Conservation (phyloP, 116 monocot species). For the Trichopus zeylanicus region DNA sequence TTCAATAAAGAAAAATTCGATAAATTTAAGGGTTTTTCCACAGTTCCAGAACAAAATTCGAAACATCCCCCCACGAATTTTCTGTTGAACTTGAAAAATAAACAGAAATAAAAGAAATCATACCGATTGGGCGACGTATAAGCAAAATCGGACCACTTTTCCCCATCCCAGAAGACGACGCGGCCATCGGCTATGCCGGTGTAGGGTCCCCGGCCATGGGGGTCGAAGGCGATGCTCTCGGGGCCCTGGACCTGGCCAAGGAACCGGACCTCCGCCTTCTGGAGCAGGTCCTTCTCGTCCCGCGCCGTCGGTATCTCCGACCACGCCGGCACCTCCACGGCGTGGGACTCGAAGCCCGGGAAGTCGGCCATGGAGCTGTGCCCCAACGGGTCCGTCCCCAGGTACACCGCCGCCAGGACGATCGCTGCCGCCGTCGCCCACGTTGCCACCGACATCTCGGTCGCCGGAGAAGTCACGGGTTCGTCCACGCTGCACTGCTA, state of each 20-base stretch:
- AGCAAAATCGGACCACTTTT: constrained; percentile 39
- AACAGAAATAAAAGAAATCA: neutral
- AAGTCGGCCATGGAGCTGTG: constrained; percentile 46
- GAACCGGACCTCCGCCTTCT: constrained; percentile 62
- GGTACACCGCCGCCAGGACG: constrained; percentile 37
- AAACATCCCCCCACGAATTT: too few species aligned
- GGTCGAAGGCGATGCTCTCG: constrained; percentile 50
- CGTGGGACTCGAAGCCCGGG: constrained; percentile 60
- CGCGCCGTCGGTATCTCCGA: constrained; percentile 33
- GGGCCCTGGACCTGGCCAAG: constrained; percentile 61
- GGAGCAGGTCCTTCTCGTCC: constrained; percentile 55
- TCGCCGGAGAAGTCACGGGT: too few species aligned
- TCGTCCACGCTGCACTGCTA: too few species aligned
- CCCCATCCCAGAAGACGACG: constrained; percentile 36
- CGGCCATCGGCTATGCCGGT: constrained; percentile 52
- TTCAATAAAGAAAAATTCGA: too few species aligned
- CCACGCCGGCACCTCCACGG: constrained; percentile 30
- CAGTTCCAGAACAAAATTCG: too few species aligned
- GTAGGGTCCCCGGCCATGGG: constrained; percentile 35
- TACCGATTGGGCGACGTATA: constrained; percentile 17
- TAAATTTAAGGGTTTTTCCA: too few species aligned
- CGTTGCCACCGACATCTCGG: too few species aligned
- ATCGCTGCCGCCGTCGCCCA: neutral
- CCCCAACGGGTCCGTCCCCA: constrained; percentile 57
- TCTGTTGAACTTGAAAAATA: neutral